Conservation (phyloP, 2,329 filamentous ascomycete species). For the Claviceps arundinis region DNA sequence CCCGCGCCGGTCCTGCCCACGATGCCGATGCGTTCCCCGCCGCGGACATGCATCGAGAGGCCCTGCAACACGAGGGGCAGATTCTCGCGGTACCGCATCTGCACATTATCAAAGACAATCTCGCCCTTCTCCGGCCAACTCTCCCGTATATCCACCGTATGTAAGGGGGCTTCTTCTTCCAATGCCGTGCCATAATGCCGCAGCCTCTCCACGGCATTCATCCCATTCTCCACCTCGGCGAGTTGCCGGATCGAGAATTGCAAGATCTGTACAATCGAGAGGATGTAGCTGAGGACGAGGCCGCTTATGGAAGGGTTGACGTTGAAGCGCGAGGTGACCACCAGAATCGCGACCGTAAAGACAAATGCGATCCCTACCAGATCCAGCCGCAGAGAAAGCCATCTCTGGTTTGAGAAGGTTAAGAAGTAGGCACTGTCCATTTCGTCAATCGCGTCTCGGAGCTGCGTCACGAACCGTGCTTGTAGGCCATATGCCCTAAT, state of each 20-base stretch:
- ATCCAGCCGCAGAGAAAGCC: constrained; percentile 78
- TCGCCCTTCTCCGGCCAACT: constrained; percentile 81
- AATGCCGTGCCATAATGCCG: constrained; percentile 80
- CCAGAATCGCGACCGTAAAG: constrained; percentile 77
- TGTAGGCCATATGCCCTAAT: constrained; percentile 84
- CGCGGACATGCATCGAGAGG: constrained; percentile 56
- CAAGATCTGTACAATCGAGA: constrained; percentile 87
- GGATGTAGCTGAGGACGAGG: constrained; percentile 82
- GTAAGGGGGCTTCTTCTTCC: constrained; percentile 78
- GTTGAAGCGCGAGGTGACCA: constrained; percentile 80
- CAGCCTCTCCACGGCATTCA: constrained; percentile 90
- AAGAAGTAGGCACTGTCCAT: constrained; percentile 94
- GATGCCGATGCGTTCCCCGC: constrained; percentile 69
- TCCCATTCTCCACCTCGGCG: constrained; percentile 92
- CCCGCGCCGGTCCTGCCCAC: constrained; percentile 73
- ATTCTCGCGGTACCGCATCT: constrained; percentile 64
- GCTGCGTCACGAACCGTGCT: constrained; percentile 55
- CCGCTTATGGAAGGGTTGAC: constrained; percentile 77
- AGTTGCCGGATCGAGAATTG: constrained; percentile 91
- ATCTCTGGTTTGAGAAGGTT: constrained; percentile 90
- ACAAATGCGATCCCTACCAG: constrained; percentile 72
- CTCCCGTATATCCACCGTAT: constrained; percentile 56
- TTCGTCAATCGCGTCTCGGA: constrained; percentile 65
- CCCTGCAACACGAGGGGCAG: constrained; percentile 62
- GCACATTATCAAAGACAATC: constrained; percentile 59